Conservation (phyloP, 441 rosid genomes). For the Pelargonium australe region DNA sequence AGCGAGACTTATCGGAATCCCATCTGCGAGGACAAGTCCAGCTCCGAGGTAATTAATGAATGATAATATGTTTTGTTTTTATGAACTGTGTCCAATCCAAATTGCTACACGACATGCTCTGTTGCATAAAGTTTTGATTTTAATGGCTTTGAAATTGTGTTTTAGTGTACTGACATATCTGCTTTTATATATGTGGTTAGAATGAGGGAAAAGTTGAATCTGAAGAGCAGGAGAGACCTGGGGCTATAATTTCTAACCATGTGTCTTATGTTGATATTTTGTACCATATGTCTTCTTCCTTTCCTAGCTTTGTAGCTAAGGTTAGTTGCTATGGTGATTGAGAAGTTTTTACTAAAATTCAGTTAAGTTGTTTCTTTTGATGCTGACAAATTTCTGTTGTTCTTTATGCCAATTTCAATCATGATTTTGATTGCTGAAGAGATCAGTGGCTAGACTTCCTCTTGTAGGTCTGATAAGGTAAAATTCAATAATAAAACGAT, state of each 20-base stretch:
- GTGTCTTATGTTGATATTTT: slow-evolving; percentile 83
- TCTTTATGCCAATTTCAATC: slow-evolving; percentile 16
- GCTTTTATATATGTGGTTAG: slow-evolving; percentile 26
- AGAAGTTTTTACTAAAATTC: background rate
- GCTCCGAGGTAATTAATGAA: no score
- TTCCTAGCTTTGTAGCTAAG: slow-evolving; percentile 98
- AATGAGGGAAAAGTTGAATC: slow-evolving; percentile 31
- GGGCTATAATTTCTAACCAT: slow-evolving; percentile 81
- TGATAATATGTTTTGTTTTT: no score
- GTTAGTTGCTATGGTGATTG: slow-evolving; percentile 34
- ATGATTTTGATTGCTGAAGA: slow-evolving; percentile 52
- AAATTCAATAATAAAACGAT: no score
- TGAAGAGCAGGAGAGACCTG: slow-evolving; percentile 60
- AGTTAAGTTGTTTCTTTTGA: slow-evolving; percentile 8
- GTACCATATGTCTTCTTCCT: slow-evolving; percentile 90
- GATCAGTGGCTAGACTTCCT: slow-evolving; percentile 97
- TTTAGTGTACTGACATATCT: background rate
- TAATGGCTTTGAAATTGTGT: background rate
- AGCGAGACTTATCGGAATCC: no score
- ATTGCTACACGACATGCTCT: no score
- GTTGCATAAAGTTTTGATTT: background rate
- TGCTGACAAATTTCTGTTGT: slow-evolving; percentile 31
- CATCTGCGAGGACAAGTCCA: no score
- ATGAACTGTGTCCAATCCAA: no score
- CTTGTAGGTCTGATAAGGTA: slow-evolving; percentile 93